These are phyloP conservation scores for Crithidia expoeki DNA, from an alignment of 208 protist species.

Conservation along the genomic window DNA sequence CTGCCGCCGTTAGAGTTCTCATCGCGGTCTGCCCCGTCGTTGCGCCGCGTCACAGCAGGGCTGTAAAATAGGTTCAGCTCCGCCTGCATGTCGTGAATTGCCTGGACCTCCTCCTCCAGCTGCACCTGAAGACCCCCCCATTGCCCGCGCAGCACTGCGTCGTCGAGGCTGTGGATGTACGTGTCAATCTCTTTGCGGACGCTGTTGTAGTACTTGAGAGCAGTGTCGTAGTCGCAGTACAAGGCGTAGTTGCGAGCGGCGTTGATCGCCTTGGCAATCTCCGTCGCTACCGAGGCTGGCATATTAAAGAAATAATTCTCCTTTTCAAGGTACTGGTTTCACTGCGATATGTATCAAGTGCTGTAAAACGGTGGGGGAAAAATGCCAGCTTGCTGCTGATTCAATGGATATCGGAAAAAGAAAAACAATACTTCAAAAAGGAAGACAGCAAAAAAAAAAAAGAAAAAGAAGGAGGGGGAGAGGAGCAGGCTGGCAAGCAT, in stretches of 20 bases:
- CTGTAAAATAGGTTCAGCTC: conserved; percentile 38
- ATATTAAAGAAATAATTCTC: conserved; percentile 9
- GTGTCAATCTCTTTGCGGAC: conserved; percentile 49
- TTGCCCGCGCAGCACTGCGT: conserved; percentile 31
- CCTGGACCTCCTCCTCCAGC: conserved; percentile 42
- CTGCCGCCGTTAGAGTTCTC: neutral
- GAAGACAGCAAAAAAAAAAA: conserved; percentile 13
- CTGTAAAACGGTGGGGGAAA: too few species aligned
- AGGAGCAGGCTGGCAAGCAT: neutral
- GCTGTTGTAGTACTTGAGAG: conserved; percentile 58
- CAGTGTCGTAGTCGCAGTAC: conserved; percentile 70
- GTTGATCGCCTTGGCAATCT: conserved; percentile 53
- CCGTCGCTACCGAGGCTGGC: conserved; percentile 22
- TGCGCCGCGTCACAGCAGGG: conserved; percentile 16
- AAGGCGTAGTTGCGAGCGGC: conserved; percentile 69
- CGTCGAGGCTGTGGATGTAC: conserved; percentile 28
- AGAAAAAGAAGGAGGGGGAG: neutral
- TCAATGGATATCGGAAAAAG: too few species aligned
- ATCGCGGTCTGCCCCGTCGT: conserved; percentile 10
- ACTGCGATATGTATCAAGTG: too few species aligned
- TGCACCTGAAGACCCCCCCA: conserved; percentile 48
- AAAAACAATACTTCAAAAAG: too few species aligned
- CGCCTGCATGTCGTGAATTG: conserved; percentile 41
- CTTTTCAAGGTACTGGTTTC: neutral
- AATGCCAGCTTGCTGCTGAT: too few species aligned